Evolutionary conservation across 768 basidiomycete species (phyloP), one percentile per base, ranked within the genome.

Genomic region (Boletus sensibilis): DNA sequence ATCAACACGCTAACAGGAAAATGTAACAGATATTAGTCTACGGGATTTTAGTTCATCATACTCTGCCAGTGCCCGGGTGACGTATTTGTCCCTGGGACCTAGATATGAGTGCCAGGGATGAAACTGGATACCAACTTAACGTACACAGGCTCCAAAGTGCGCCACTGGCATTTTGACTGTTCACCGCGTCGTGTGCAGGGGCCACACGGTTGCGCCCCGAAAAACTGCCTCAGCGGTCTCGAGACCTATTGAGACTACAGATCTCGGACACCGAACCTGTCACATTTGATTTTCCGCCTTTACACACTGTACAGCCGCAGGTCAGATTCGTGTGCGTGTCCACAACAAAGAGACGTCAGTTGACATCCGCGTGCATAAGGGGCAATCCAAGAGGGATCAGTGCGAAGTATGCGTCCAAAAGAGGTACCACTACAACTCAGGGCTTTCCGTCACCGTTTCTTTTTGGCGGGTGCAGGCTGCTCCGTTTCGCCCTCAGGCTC

Each of bases 281-380:
- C 90, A 71, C 91, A 93, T 68, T 88, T 89, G 72, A 92, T 92
- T 78, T 93, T 92, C 41, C 90, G 81, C 64, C 90, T 76, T 92
- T 92, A 71, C 90, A 92, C 71, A 92, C 91, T 91, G 66, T 46
- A 52, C 40, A 50, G 50, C 41, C 56, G 55, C 41, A 59, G 55
- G 38, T 54, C 49, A 50, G 38, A 44, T 57, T 25, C 33, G 37
- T 45, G 50, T 49, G 53, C n/a, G 16, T 12, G n/a, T 48, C 16
- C 33, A 47, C 35, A 34, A 34, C 16, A 27, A 23, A 57, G 52
- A 51, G 31, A 52, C 11, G 48, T 51, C 51, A 52, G 50, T 48
- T 16, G 47, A 51, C 35, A 37, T 46, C 18, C 39, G 43, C 14
- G 34, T 21, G 43, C 25, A 42, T 33, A n/a, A 34, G n/a, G 52